These are phyloP conservation scores for Pseudogymnoascus sp. DNA, from an alignment of 2,329 filamentous ascomycete genomes.

Conservation along the genomic window DNA sequence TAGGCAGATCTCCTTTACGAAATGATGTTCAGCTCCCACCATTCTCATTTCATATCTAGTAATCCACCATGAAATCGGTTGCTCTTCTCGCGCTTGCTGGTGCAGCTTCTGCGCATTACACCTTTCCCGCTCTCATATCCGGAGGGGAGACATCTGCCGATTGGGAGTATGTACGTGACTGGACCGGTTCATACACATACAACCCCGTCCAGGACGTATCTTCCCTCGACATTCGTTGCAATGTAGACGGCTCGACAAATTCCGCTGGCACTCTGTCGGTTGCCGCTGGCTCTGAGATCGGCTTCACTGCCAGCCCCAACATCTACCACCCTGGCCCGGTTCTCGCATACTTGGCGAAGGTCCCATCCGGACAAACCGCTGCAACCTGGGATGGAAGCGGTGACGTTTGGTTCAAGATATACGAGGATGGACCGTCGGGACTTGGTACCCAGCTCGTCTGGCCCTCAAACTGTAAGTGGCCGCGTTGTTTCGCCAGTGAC, in stretches of 20 bases:
- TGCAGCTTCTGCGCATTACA: slow-evolving; percentile 22
- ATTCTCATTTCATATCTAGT: not conserved
- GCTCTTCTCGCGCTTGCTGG: slow-evolving; percentile 18
- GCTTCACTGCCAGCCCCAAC: slow-evolving; percentile 20
- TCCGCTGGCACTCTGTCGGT: slow-evolving; percentile 19
- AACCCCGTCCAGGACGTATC: slow-evolving; percentile 26
- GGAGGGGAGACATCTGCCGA: slow-evolving; percentile 15
- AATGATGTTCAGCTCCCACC: not conserved
- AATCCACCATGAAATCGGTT: not conserved
- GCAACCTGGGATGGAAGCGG: slow-evolving; percentile 2
- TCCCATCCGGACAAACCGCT: not conserved
- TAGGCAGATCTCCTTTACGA: not conserved
- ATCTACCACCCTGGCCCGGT: slow-evolving; percentile 26
- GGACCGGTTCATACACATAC: slow-evolving; percentile 23
- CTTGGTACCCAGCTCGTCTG: slow-evolving; percentile 19
- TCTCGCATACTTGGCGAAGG: slow-evolving; percentile 17
- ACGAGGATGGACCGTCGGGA: slow-evolving; percentile 19
- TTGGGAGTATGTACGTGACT: slow-evolving; percentile 24
- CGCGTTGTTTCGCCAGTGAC: not conserved
- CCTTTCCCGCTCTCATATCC: slow-evolving; percentile 16
- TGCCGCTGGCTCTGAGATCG: slow-evolving; percentile 21
- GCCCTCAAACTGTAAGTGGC: slow-evolving; percentile 20
- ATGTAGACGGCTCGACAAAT: slow-evolving; percentile 27
- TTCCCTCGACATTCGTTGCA: slow-evolving; percentile 34
- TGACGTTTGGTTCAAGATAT: slow-evolving; percentile 26